These are phyloP conservation scores for Wickerhamiella galacta DNA, from an alignment of 805 yeast genomes.

Conservation along the genomic window DNA sequence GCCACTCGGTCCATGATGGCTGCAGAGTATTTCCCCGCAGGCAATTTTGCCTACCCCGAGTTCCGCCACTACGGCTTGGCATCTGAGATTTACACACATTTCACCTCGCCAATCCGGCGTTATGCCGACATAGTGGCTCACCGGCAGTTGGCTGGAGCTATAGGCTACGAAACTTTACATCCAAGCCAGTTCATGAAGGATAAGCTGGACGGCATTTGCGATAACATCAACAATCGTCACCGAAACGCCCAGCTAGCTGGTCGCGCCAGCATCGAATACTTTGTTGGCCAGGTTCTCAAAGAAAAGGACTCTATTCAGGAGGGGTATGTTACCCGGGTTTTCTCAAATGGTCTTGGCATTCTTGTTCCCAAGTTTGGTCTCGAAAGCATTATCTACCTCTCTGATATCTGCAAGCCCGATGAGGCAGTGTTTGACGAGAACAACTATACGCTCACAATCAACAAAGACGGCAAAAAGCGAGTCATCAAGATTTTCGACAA, in stretches of 20 bases:
- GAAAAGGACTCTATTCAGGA: slow-evolving; percentile 63
- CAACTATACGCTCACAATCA: slow-evolving; percentile 47
- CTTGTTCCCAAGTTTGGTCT: slow-evolving; percentile 92
- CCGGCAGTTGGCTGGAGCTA: slow-evolving; percentile 95
- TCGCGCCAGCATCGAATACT: slow-evolving; percentile 91
- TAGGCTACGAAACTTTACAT: slow-evolving; percentile 76
- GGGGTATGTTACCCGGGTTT: slow-evolving; percentile 83
- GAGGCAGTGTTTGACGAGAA: slow-evolving; percentile 59
- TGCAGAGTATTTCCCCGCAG: slow-evolving; percentile 91
- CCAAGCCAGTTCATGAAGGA: slow-evolving; percentile 70
- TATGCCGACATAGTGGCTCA: slow-evolving; percentile 97
- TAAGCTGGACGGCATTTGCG: slow-evolving; percentile 77
- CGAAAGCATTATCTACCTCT: slow-evolving; percentile 78
- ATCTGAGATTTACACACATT: slow-evolving; percentile 92
- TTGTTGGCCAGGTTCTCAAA: slow-evolving; percentile 94
- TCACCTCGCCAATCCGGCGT: slow-evolving; percentile 95
- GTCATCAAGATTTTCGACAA: slow-evolving; percentile 64
- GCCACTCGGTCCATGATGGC: slow-evolving; percentile 99
- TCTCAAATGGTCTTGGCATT: slow-evolving; percentile 87
- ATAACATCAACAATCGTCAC: slow-evolving; percentile 83
- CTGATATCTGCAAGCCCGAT: slow-evolving; percentile 49
- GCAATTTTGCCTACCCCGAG: slow-evolving; percentile 76
- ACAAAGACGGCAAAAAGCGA: slow-evolving; percentile 25
- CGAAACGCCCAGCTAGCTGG: slow-evolving; percentile 99
- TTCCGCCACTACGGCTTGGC: slow-evolving; percentile 96